Evolutionary conservation across 176 grass and related monocot species (phyloP).

Genomic region (Phoenix dactylifera): DNA sequence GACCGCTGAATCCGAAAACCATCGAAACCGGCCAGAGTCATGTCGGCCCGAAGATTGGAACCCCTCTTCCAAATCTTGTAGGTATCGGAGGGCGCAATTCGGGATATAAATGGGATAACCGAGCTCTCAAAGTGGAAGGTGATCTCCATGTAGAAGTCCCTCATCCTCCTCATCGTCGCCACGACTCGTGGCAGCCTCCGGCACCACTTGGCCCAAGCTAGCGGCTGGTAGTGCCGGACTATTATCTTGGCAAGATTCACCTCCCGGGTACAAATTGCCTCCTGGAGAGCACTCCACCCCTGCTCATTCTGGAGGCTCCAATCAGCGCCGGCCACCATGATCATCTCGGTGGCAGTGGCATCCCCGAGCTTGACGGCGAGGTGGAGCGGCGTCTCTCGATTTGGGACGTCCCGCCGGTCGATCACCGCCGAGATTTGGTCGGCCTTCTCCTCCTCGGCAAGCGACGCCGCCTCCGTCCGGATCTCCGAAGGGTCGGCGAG

Average conservation of each 20-base stretch:
- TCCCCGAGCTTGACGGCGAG: constrained; percentile 71
- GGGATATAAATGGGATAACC: constrained; percentile 91
- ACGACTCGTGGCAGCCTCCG: constrained; percentile 72
- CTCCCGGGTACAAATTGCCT: constrained; percentile 90
- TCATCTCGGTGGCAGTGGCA: constrained; percentile 47
- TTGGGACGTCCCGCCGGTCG: constrained; percentile 74
- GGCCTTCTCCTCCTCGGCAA: constrained; percentile 66
- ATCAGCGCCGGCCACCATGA: constrained; percentile 81
- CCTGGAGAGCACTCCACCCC: constrained; percentile 90
- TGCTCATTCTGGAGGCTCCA: constrained; percentile 98
- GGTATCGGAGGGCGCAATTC: constrained; percentile 90
- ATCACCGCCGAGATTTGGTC: constrained; percentile 60
- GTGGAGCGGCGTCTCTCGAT: constrained; percentile 82
- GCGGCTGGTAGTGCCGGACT: constrained; percentile 83
- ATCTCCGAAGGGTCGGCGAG: constrained; percentile 47
- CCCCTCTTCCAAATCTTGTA: constrained; percentile 96
- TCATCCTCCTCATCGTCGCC: constrained; percentile 72
- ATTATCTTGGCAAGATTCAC: constrained; percentile 71
- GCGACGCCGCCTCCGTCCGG: constrained; percentile 71
- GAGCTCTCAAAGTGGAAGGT: constrained; percentile 99
- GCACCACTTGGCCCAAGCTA: constrained; percentile 98
- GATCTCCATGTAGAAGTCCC: constrained; percentile 99
- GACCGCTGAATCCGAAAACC: constrained; percentile 93
- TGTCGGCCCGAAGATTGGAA: constrained; percentile 79
- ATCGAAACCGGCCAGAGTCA: constrained; percentile 92